Percentiles rank a stretch among this genome's conserved stretches.
phyloP scores from a whole-genome alignment of 495 filamentous ascomycete species.

The Penicillium paxilli region DNA sequence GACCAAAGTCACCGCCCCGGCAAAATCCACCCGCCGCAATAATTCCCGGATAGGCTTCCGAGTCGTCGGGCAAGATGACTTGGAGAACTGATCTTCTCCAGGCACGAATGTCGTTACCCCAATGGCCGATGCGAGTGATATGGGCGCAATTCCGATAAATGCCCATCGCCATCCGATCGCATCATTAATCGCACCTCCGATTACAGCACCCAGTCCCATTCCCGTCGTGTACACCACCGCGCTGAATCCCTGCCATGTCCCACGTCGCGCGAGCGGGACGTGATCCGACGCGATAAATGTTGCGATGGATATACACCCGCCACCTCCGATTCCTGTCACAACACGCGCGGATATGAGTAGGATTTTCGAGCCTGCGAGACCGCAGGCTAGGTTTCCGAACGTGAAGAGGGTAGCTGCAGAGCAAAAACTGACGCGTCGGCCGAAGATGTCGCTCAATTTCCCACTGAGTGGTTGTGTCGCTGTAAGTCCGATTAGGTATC shows the following conservation, averaged over 20 bases:
- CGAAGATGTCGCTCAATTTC: conserved; percentile 22
- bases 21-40: conserved; percentile 14
- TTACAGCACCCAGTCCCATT: conserved; percentile 12
- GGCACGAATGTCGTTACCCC: conserved; percentile 12
- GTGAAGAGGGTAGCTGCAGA: conserved; percentile 11
- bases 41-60: no score
- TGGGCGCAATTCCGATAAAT: conserved; percentile 13
- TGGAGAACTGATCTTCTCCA: background rate
- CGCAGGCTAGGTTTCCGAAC: conserved; percentile 14
- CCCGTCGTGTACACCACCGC: conserved; percentile 13
- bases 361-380: conserved; percentile 3
- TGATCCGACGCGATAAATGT: conserved; percentile 18
- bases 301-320: conserved; percentile 15
- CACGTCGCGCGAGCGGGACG: conserved; percentile 11
- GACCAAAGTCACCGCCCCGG: conserved; percentile 10
- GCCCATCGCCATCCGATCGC: conserved; percentile 17
- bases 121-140: conserved; percentile 8
- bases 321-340: conserved; percentile 15
- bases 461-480: conserved; percentile 18
- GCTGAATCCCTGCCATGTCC: conserved; percentile 12
- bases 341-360: conserved; percentile 11
- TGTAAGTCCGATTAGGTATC: conserved; percentile 15
- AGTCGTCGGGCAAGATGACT: background rate
- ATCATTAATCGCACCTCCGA: conserved; percentile 16
- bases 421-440: conserved; percentile 12